Percentiles rank a stretch among this genome's conserved stretches.
Evolutionary conservation across 805 yeast species (phyloP).

Genomic region (Ogataea trehaloabstinens): DNA sequence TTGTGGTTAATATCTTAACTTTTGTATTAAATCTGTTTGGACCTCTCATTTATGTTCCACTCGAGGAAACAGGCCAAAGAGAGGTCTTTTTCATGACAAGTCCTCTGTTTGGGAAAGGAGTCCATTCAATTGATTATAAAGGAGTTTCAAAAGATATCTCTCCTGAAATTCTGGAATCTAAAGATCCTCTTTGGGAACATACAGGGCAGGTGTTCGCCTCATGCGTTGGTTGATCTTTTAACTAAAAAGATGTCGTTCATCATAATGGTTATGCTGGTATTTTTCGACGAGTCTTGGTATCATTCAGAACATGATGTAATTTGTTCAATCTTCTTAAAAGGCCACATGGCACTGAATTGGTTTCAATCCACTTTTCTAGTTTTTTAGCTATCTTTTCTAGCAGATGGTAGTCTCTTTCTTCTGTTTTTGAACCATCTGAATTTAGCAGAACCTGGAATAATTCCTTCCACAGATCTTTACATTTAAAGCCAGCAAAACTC

Average conservation of each 20-base stretch:
- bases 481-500: conserved; percentile 73
- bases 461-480: conserved; percentile 63
- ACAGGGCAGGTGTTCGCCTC: neutral
- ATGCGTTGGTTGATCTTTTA: too few relatives aligned
- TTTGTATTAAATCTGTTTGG: too few relatives aligned
- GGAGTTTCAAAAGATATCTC: neutral
- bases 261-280: too few relatives aligned
- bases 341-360: conserved; percentile 11
- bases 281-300: conserved; percentile 2
- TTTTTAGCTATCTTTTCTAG: conserved; percentile 2
- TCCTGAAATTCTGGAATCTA: neutral
- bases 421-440: conserved; percentile 31
- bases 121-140: neutral
- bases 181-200: neutral
- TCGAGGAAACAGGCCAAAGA: too few relatives aligned
- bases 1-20: too few relatives aligned
- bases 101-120: too few relatives aligned
- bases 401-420: neutral
- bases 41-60: too few relatives aligned
- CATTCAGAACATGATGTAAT: conserved; percentile 10
- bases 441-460: conserved; percentile 65
- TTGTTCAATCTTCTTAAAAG: conserved; percentile 8
- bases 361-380: conserved; percentile 15
- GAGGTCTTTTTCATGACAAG: too few relatives aligned
- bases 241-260: too few relatives aligned